Conservation (phyloP, 2,329 filamentous ascomycete species). For the Cordyceps fumosorosea region DNA sequence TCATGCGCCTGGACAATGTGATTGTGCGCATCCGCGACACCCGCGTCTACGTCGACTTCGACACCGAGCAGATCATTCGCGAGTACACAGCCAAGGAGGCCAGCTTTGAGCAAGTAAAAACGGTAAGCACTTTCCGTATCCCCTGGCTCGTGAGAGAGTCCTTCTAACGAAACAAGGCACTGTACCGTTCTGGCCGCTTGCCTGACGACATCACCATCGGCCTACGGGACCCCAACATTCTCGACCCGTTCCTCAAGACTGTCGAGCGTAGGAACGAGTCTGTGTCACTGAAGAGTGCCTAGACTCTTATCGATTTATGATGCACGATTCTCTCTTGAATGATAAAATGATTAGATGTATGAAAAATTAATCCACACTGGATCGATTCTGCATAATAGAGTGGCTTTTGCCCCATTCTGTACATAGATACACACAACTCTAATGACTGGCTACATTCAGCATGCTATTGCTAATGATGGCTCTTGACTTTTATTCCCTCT, state of each 20-base stretch:
- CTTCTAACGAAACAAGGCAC: constrained; percentile 29
- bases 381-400: not conserved
- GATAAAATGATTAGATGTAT: not conserved
- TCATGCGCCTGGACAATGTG: constrained; percentile 89
- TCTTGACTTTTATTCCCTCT: not conserved
- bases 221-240: constrained; percentile 71
- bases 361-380: not conserved
- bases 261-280: constrained; percentile 61
- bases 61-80: constrained; percentile 67
- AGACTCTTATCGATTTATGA: not conserved
- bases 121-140: constrained; percentile 40
- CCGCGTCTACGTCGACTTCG: constrained; percentile 85
- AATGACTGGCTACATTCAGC: not conserved
- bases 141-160: no score
- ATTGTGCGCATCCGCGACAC: constrained; percentile 84
- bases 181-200: constrained; percentile 41
- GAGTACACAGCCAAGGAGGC: constrained; percentile 90
- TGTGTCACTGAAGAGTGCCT: not conserved
- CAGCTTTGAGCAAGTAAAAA: constrained; percentile 67
- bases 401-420: not conserved
- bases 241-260: constrained; percentile 62
- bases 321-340: not conserved
- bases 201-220: constrained; percentile 71
- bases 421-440: not conserved
- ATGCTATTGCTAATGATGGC: not conserved